These are phyloP conservation scores for Fusarium verticillioides DNA, from an alignment of 2,329 filamentous ascomycete genomes.

Conservation along the genomic window DNA sequence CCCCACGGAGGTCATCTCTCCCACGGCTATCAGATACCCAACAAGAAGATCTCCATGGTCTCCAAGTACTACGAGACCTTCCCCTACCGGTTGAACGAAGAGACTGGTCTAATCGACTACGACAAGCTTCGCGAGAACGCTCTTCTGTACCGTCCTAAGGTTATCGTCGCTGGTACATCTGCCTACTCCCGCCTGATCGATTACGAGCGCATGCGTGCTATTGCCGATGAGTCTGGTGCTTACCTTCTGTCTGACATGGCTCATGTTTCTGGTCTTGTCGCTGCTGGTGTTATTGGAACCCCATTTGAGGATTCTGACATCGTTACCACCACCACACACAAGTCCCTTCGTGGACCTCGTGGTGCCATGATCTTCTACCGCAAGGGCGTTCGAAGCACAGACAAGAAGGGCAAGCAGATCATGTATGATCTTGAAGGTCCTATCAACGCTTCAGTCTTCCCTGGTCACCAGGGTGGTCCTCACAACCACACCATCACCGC, in stretches of 20 bases:
- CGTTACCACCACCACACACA: slow-evolving; percentile 98
- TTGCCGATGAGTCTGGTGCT: slow-evolving; percentile 86
- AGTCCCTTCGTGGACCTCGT: slow-evolving; percentile 90
- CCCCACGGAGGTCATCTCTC: slow-evolving; percentile 94
- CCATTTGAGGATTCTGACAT: slow-evolving; percentile 91
- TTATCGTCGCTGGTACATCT: slow-evolving; percentile 91
- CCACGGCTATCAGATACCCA: slow-evolving; percentile 93
- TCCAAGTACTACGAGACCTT: slow-evolving; percentile 98
- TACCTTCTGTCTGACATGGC: slow-evolving; percentile 96
- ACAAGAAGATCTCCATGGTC: slow-evolving; percentile 91
- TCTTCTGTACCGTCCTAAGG: slow-evolving; percentile 88
- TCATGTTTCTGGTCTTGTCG: slow-evolving; percentile 92
- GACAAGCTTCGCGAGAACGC: slow-evolving; percentile 86
- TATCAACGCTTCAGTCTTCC: slow-evolving; percentile 96
- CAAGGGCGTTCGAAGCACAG: slow-evolving; percentile 84
- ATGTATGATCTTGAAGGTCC: slow-evolving; percentile 87
- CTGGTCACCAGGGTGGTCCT: slow-evolving; percentile 94
- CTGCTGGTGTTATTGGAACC: slow-evolving; percentile 86
- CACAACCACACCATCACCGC: slow-evolving; percentile 99
- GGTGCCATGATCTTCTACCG: slow-evolving; percentile 99
- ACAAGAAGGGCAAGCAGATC: slow-evolving; percentile 82
- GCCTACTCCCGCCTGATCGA: slow-evolving; percentile 95
- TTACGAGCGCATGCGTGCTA: slow-evolving; percentile 87
- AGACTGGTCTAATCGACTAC: slow-evolving; percentile 93
- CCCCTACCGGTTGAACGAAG: slow-evolving; percentile 88